Conservation (phyloP, 2,329 filamentous ascomycete species). For the Emydomyces testavorans region DNA sequence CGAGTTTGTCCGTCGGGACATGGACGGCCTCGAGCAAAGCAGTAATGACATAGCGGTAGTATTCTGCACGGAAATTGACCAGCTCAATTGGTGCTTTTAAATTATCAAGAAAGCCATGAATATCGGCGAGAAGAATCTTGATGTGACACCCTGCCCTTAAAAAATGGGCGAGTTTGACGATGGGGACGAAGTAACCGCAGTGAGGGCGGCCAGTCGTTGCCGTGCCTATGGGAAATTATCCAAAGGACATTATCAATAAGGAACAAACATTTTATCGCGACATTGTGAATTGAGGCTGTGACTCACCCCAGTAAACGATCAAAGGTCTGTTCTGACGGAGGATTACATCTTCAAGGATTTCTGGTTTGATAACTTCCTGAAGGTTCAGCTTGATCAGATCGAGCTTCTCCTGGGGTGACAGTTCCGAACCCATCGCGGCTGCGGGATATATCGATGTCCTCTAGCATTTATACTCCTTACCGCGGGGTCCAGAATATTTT, state of each 20-base stretch:
- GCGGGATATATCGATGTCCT: too few relatives aligned
- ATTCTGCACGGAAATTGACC: constrained; percentile 61
- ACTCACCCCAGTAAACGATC: constrained; percentile 68
- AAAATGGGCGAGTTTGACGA: constrained; percentile 74
- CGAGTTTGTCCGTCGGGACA: constrained; percentile 60
- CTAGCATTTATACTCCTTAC: too few relatives aligned
- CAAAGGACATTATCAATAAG: constrained; percentile 32
- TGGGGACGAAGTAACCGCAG: constrained; percentile 74
- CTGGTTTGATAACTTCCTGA: constrained; percentile 69
- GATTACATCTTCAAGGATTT: constrained; percentile 63
- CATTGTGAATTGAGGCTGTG: constrained; percentile 11
- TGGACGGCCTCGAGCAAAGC: constrained; percentile 58
- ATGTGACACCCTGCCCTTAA: constrained; percentile 70
- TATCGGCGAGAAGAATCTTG: constrained; percentile 58
- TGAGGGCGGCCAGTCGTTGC: constrained; percentile 74
- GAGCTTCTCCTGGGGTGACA: constrained; percentile 40
- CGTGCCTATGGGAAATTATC: constrained; percentile 63
- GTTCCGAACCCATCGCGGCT: constrained; percentile 15
- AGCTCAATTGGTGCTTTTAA: constrained; percentile 72
- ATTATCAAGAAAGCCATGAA: constrained; percentile 43
- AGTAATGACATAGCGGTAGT: constrained; percentile 64
- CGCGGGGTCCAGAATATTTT: background rate
- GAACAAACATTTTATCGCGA: background rate
- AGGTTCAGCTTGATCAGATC: constrained; percentile 69
- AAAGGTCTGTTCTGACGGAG: constrained; percentile 57